These are phyloP conservation scores for Arthrobotrys musiformis DNA, from an alignment of 2,329 filamentous ascomycete species.

Conservation along the genomic window DNA sequence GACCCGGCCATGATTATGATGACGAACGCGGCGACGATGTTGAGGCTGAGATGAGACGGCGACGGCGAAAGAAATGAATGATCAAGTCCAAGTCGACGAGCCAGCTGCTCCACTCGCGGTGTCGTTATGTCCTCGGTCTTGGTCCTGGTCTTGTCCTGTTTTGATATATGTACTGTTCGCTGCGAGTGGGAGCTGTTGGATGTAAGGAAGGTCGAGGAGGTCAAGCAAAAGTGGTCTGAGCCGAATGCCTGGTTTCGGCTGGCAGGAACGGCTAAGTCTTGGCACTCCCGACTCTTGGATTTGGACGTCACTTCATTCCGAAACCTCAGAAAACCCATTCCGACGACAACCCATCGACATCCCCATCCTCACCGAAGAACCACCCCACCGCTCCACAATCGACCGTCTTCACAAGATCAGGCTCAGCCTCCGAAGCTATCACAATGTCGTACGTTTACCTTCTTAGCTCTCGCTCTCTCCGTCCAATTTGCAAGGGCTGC, in stretches of 20 bases:
- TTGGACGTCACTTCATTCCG: slow-evolving; percentile 50
- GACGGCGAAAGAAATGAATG: slow-evolving; percentile 19
- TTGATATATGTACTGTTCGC: slow-evolving; percentile 6
- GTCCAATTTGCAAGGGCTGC: slow-evolving; percentile 19
- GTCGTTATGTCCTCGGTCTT: neutral
- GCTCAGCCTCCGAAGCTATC: slow-evolving; percentile 20
- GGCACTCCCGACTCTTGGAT: slow-evolving; percentile 51
- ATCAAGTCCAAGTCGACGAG: neutral
- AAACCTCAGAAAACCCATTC: slow-evolving; percentile 30
- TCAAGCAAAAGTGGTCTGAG: slow-evolving; percentile 54
- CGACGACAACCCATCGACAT: neutral
- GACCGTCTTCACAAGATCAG: slow-evolving; percentile 21
- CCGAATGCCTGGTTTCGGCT: slow-evolving; percentile 21
- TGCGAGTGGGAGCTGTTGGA: neutral
- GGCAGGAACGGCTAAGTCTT: slow-evolving; percentile 34
- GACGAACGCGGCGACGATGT: neutral
- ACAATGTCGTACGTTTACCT: slow-evolving; percentile 55
- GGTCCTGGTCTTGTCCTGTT: neutral
- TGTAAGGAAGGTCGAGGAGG: slow-evolving; percentile 19
- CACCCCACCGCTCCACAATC: slow-evolving; percentile 3
- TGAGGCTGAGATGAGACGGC: slow-evolving; percentile 22
- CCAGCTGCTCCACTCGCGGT: neutral
- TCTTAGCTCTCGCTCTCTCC: neutral
- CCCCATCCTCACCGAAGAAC: slow-evolving; percentile 18
- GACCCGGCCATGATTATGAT: slow-evolving; percentile 42